Base-by-base conservation (phyloP, 129 eudicot species). In the Glebionis coronaria region DNA sequence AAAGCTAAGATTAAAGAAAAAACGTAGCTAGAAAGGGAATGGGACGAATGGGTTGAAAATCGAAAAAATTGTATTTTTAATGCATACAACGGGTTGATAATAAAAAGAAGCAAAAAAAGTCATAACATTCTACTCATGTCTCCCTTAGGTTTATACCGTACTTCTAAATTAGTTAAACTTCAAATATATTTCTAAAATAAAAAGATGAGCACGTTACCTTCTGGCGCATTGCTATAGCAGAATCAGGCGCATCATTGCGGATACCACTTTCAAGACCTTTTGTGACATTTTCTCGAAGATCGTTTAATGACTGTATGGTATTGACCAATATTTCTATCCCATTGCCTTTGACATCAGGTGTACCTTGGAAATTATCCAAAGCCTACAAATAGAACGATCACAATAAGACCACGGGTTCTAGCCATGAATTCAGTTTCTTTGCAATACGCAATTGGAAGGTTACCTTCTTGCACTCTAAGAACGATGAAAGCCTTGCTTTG, bases 181-280 rank as follows among this genome's bases (percentile, higher is more conserved):
- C 8, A 35, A 35, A 0, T 9, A 35, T 35, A 35, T 58, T 4
- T 16, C 7, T 49, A 9, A 64, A 64, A 69, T 0, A 19, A 54
- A 12, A 15, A 40, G 40, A 77, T 60, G 53, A 38, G 18, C 9
- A 47, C 1, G 7, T 65, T 21, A 86, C 98, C 98, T 93, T 93
- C 79, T 93, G 98, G 73, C 98, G 98, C 95, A 88, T 86, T 64
- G 98, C 98, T 64, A 88, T 88, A 69, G 98, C 85, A 65, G 95
- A 61, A 86, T 93, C 98, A 70, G 95, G 83, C 57, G 98, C 96
- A 68, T 93, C 98, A 68, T 93, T 88, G n/a, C 98, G 87, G 23
- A 93, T 79, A 38, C 98, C 98, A 70, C 95, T 93, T 63, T 88
- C 95, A 58, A 93, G 98, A 66, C 98, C 98, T 80, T 79, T 88